phyloP scores from a whole-genome alignment of 768 basidiomycete genomes.

The Tephrocybe sp. region DNA sequence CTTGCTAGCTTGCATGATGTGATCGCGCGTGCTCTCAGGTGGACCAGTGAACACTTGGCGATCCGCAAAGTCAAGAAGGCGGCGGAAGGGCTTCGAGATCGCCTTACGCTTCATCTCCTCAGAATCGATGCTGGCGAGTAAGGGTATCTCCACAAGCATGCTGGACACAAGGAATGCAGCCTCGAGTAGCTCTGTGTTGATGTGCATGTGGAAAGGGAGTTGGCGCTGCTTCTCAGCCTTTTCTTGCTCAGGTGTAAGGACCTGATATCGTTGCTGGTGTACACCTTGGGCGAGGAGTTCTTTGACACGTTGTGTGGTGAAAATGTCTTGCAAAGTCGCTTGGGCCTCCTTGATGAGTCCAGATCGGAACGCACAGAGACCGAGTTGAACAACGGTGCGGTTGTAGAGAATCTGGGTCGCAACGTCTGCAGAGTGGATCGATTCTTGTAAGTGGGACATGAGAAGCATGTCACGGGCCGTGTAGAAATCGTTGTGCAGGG shows the following conservation, averaged over 20 bases:
- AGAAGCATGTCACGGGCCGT: conserved; percentile 96
- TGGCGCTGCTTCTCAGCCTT: conserved; percentile 94
- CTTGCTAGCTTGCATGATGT: conserved; percentile 99
- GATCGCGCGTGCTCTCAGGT: conserved; percentile 97
- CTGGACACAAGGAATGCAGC: conserved; percentile 97
- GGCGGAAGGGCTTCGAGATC: conserved; percentile 95
- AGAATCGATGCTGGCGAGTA: conserved; percentile 90
- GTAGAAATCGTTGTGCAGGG: conserved; percentile 94
- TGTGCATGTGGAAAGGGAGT: conserved; percentile 99
- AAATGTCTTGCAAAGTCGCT: conserved; percentile 90
- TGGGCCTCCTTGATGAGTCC: conserved; percentile 95
- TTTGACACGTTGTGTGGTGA: conserved; percentile 94
- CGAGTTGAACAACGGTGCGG: conserved; percentile 94
- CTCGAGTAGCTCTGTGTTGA: conserved; percentile 96
- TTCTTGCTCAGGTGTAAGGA: conserved; percentile 91
- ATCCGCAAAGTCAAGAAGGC: conserved; percentile 94
- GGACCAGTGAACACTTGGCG: conserved; percentile 97
- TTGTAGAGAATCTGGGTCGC: conserved; percentile 98
- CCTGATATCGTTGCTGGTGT: conserved; percentile 87
- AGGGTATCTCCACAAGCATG: conserved; percentile 97
- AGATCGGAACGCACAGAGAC: conserved; percentile 93
- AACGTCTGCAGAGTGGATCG: conserved; percentile 93
- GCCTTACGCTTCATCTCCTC: conserved; percentile 92
- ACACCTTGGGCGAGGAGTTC: conserved; percentile 96
- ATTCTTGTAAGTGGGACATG: conserved; percentile 98